phyloP scores from a whole-genome alignment of 176 grass and related monocot species.

The Ensete glaucum region DNA sequence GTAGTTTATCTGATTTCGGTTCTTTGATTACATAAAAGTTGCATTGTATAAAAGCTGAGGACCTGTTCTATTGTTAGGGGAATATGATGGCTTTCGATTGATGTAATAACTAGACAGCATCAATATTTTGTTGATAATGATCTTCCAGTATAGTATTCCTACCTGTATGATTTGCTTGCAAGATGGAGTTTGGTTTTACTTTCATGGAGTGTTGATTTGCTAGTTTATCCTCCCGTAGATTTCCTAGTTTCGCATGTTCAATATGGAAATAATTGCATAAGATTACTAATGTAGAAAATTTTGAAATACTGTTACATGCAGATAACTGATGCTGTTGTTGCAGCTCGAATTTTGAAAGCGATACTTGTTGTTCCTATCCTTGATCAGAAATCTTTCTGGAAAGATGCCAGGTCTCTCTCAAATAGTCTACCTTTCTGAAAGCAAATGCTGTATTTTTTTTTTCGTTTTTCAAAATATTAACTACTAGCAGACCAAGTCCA shows the following conservation, averaged over 20 bases:
- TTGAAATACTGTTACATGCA: constrained; percentile 29
- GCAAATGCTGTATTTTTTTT: not conserved
- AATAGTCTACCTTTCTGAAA: not conserved
- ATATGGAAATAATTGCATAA: not conserved
- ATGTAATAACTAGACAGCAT: too few species aligned
- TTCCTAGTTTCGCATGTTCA: not conserved
- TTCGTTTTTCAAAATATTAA: not conserved
- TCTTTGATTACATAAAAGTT: too few species aligned
- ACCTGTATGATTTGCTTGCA: not conserved
- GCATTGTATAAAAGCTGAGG: too few species aligned
- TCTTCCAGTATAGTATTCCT: too few species aligned
- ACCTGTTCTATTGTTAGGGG: too few species aligned
- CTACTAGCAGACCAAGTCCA: constrained; percentile 13
- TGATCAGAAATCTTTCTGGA: constrained; percentile 94
- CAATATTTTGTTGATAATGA: too few species aligned
- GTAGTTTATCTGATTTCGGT: too few species aligned
- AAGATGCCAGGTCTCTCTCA: constrained; percentile 73
- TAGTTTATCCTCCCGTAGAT: not conserved
- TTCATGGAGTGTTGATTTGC: not conserved
- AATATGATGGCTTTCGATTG: too few species aligned
- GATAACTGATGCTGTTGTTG: constrained; percentile 97
- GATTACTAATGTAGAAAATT: constrained; percentile 15
- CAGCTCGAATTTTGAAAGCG: constrained; percentile 79
- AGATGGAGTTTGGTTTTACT: not conserved
- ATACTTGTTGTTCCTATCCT: constrained; percentile 85